Conservation (phyloP, 192 early-diverging fungal species). For the Coemansia sp. region DNA sequence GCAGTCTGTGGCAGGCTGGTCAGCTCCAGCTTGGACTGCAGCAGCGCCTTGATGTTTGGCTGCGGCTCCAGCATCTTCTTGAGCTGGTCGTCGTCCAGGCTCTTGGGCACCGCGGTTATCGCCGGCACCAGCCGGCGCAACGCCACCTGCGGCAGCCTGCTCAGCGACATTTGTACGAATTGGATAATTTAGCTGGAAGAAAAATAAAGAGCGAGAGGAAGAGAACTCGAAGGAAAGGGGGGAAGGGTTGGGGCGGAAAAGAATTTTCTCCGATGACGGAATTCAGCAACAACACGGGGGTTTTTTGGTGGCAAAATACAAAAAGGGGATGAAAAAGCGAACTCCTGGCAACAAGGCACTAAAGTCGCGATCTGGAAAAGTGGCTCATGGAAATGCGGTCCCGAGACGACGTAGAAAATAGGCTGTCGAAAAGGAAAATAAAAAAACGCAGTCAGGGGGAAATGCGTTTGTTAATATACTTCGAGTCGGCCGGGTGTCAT, state of each 20-base stretch:
- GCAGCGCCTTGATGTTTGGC: constrained; percentile 13
- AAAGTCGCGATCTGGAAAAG: no score
- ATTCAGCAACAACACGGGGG: not conserved
- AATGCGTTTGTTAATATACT: constrained; percentile 4
- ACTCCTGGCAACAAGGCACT: no score
- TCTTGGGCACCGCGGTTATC: constrained; percentile 48
- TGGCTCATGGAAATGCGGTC: no score
- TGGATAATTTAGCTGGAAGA: not conserved
- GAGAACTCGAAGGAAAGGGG: not conserved
- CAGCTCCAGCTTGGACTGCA: constrained; percentile 23
- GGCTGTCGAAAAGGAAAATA: no score
- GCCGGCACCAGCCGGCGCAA: constrained; percentile 50
- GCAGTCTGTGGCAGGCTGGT: not conserved
- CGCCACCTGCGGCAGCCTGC: constrained; percentile 51
- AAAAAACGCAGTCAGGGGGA: not conserved
- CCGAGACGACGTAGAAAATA: no score
- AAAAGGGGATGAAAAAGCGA: no score
- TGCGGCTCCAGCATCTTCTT: constrained; percentile 49
- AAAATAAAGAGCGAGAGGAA: not conserved
- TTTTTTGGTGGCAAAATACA: no score
- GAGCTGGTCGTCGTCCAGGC: constrained; percentile 50
- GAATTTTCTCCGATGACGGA: not conserved
- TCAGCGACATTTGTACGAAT: constrained; percentile 39
- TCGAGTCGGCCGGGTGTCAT: not conserved
- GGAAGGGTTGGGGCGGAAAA: not conserved